phyloP scores from a whole-genome alignment of 2,329 filamentous ascomycete species.

The Tolypocladium inflatum region DNA sequence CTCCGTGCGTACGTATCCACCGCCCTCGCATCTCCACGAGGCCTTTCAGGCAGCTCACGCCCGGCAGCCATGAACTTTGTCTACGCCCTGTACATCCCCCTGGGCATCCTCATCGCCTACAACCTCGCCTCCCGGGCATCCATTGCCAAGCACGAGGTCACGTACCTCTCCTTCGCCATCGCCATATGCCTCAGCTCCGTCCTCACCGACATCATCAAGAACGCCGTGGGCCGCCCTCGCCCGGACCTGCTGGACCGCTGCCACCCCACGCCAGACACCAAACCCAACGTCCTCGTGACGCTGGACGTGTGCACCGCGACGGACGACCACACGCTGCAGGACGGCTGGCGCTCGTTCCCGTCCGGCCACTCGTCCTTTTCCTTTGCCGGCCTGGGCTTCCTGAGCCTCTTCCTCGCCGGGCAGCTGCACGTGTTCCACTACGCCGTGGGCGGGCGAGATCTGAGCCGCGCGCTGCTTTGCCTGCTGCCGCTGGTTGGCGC shows the following conservation, averaged over 20 bases:
- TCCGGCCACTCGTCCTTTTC: conserved; percentile 72
- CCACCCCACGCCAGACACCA: conserved; percentile 49
- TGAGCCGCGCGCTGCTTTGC: conserved; percentile 47
- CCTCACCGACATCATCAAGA: conserved; percentile 87
- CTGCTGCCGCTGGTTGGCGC: conserved; percentile 52
- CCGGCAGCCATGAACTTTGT: conserved; percentile 59
- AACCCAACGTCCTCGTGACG: conserved; percentile 44
- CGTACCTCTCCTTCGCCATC: conserved; percentile 71
- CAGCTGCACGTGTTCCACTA: conserved; percentile 50
- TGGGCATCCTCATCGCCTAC: conserved; percentile 56
- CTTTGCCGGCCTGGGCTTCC: conserved; percentile 69
- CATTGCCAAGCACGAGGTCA: conserved; percentile 74
- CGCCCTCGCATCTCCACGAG: background rate
- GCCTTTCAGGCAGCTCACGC: background rate
- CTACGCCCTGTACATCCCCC: conserved; percentile 66
- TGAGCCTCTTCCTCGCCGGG: conserved; percentile 60
- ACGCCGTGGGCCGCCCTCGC: conserved; percentile 67
- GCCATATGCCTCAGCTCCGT: conserved; percentile 69
- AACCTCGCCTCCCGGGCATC: conserved; percentile 52
- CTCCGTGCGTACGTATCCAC: conserved; percentile 50
- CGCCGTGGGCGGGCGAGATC: conserved; percentile 34
- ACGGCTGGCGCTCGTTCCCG: conserved; percentile 78
- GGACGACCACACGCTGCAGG: conserved; percentile 59
- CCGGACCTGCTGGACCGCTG: conserved; percentile 64
- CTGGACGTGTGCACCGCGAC: conserved; percentile 66